Conservation (phyloP, 495 filamentous ascomycete species). For the Penicillium silybi region DNA sequence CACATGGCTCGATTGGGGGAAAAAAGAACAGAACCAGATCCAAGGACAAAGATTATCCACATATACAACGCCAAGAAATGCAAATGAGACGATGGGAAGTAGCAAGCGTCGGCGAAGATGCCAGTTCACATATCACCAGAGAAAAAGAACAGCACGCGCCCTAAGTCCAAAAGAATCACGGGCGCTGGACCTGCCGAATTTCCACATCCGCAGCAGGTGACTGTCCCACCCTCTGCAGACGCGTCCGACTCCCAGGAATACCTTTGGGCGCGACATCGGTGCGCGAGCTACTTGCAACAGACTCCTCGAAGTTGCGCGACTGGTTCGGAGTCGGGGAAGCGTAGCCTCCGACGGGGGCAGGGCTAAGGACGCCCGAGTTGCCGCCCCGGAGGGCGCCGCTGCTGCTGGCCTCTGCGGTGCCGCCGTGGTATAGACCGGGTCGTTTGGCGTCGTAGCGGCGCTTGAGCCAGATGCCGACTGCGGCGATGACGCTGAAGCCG, state of each 20-base stretch:
- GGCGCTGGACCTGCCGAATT: constrained; percentile 22
- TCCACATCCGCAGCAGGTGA: constrained; percentile 20
- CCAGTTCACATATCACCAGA: neutral
- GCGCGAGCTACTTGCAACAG: constrained; percentile 32
- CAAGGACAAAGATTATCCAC: neutral
- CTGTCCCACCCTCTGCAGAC: constrained; percentile 21
- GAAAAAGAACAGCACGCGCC: neutral
- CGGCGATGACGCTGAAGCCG: constrained; percentile 38
- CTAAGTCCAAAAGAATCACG: neutral
- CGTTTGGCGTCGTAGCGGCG: constrained; percentile 45
- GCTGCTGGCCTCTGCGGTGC: constrained; percentile 13
- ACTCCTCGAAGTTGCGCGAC: constrained; percentile 5
- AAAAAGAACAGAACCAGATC: neutral
- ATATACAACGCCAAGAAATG: neutral
- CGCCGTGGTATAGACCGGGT: constrained; percentile 35
- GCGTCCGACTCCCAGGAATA: constrained; percentile 9
- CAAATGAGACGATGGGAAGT: neutral
- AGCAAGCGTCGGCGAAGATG: neutral
- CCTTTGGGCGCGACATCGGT: constrained; percentile 20
- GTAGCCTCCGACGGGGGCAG: neutral
- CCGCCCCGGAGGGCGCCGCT: constrained; percentile 15
- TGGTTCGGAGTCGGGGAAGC: neutral
- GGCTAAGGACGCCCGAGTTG: constrained; percentile 16
- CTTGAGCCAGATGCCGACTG: constrained; percentile 41
- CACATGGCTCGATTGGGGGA: neutral